Percentiles rank a stretch among this genome's conserved stretches.
These are phyloP conservation scores for Botrytis aclada DNA, from an alignment of 2,329 filamentous ascomycete genomes.

Conservation along the genomic window DNA sequence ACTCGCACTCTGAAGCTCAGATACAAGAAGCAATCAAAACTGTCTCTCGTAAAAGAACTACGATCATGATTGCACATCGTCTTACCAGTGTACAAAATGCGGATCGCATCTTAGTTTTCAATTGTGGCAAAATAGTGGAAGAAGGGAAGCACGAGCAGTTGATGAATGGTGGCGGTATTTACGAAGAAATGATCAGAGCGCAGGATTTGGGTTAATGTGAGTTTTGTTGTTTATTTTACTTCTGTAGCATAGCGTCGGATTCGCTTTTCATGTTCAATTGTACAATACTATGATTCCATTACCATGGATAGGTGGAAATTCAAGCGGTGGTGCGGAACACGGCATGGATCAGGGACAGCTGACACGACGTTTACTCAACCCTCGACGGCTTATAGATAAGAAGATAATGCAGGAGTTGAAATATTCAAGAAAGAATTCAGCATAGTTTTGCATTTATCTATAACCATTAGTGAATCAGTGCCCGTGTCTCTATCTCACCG, in stretches of 20 bases:
- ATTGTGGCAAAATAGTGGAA: slow-evolving; percentile 52
- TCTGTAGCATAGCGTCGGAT: not conserved
- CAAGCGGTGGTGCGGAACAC: not conserved
- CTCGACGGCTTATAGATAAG: not conserved
- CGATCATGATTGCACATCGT: slow-evolving; percentile 57
- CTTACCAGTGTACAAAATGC: slow-evolving; percentile 55
- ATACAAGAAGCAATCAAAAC: slow-evolving; percentile 65
- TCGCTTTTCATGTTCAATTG: not conserved
- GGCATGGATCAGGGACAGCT: not conserved
- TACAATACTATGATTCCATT: not conserved
- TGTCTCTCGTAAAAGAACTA: slow-evolving; percentile 51
- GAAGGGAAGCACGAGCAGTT: slow-evolving; percentile 53
- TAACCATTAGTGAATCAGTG: not conserved
- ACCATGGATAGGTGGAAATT: not conserved
- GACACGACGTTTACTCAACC: not conserved
- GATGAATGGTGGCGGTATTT: slow-evolving; percentile 48
- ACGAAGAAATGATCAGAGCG: slow-evolving; percentile 37
- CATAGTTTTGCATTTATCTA: not conserved
- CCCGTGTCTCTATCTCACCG: not conserved
- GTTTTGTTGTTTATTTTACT: not conserved
- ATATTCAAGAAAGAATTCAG: not conserved
- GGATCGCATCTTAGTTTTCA: slow-evolving; percentile 56
- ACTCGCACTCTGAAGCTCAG: slow-evolving; percentile 54
- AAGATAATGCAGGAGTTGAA: not conserved
- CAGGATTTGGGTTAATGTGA: slow-evolving; percentile 23